Conservation (phyloP, 2,329 filamentous ascomycete genomes). For the Hypomyces rosellus region DNA sequence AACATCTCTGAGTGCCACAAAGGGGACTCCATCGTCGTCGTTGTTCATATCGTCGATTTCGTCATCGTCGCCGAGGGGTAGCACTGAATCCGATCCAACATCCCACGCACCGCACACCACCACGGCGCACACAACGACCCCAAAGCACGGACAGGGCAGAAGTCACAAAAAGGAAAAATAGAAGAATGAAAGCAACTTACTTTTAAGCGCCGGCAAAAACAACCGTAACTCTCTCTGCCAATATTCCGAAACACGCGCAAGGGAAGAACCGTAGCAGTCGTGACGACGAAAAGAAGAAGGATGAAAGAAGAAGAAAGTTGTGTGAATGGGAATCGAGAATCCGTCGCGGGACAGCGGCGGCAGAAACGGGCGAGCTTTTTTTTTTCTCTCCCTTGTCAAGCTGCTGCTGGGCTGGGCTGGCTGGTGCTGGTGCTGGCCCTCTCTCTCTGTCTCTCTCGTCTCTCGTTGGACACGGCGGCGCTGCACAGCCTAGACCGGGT, state of each 20-base stretch:
- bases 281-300: conserved; percentile 29
- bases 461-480: conserved; percentile 16
- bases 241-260: conserved; percentile 40
- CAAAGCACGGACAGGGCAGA: conserved; percentile 17
- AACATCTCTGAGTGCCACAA: background rate
- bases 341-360: conserved; percentile 28
- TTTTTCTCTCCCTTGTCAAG: conserved; percentile 27
- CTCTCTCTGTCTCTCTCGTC: conserved; percentile 4
- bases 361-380: conserved; percentile 31
- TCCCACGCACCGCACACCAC: conserved; percentile 9
- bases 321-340: conserved; percentile 24
- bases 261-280: conserved; percentile 40
- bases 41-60: conserved; percentile 5
- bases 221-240: conserved; percentile 36
- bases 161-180: conserved; percentile 11
- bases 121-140: conserved; percentile 1
- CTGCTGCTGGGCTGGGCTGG: conserved; percentile 19
- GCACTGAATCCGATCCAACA: conserved; percentile 7
- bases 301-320: conserved; percentile 24
- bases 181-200: conserved; percentile 34
- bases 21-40: background rate
- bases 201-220: conserved; percentile 49
- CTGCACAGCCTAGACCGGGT: conserved; percentile 20
- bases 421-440: conserved; percentile 12
- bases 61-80: conserved; percentile 14